Evolutionary conservation across 2,329 filamentous ascomycete species (phyloP), one percentile per base, ranked within the genome.

Genomic region (Fusarium bulbicola): DNA sequence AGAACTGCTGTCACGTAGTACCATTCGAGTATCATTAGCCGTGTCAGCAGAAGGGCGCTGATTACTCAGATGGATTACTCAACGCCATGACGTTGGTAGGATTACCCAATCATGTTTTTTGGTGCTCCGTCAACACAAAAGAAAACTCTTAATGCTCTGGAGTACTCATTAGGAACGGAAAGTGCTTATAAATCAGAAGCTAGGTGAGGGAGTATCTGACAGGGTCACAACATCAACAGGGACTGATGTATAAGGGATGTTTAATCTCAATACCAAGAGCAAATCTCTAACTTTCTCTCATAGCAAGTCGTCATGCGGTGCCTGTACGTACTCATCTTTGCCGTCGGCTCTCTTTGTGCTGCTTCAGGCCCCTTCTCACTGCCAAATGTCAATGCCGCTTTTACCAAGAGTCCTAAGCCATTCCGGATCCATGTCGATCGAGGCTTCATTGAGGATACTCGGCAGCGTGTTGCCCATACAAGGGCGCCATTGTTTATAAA

Each of bases 121-220:
- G 18, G 16, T 8, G 16, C n/a, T 3, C 12, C 3, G 0, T 11
- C 13, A 24, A 20, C n/a, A 50, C 9, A 3, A 4, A 24, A 20
- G 3, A 8, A 14, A 24, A 24, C 4, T 3, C 2, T 24, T 7
- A 7, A 50, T 7, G 4, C 4, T 34, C 24, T 2, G 7, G 8
- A 24, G 3, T 16, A 24, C 24, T 53, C 14, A 6, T 16, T 18
- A 6, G 5, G 6, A 3, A 40, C 4, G 2, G 3, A n/a, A 28
- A n/a, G 5, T 30, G 50, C 24, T 54, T 39, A 54, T 54, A 40
- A 40, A 54, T 54, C 34, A 54, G 34, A 21, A 18, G 8, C 2
- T 7, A 14, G 24, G 6, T 14, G 1, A 14, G 24, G 6, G 9
- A 15, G 3, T 6, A 6, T 12, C 5, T 26, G 32, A 21, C 13